Percentiles rank a stretch among this genome's conserved stretches.
Conservation (phyloP, 2,329 filamentous ascomycete genomes). For the Talaromyces piceae region DNA sequence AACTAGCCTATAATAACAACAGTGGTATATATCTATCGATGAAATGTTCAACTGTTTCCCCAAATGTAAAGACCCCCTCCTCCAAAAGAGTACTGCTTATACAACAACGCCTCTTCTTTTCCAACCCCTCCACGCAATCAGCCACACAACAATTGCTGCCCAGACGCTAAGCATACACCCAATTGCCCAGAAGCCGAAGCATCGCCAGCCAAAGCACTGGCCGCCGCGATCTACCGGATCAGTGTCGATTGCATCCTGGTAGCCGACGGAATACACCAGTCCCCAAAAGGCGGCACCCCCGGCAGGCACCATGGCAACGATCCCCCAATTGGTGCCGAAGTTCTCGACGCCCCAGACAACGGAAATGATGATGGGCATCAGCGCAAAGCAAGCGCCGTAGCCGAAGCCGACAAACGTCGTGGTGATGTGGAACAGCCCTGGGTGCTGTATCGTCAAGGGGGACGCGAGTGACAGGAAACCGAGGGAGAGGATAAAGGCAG, state of each 20-base stretch:
- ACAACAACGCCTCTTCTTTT: slow-evolving; percentile 65
- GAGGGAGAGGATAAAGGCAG: slow-evolving; percentile 63
- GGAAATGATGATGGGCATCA: slow-evolving; percentile 87
- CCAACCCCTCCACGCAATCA: slow-evolving; percentile 85
- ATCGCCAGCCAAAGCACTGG: slow-evolving; percentile 73
- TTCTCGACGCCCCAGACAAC: slow-evolving; percentile 99
- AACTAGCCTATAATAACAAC: too few species aligned
- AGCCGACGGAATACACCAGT: slow-evolving; percentile 62
- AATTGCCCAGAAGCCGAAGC: slow-evolving; percentile 90
- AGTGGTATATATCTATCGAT: not conserved
- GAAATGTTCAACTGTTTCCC: not conserved
- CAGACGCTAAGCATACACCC: slow-evolving; percentile 62
- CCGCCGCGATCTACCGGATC: slow-evolving; percentile 18
- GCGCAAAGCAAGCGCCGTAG: slow-evolving; percentile 84
- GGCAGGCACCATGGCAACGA: slow-evolving; percentile 86
- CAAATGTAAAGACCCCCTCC: not conserved
- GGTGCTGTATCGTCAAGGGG: slow-evolving; percentile 70
- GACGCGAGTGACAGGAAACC: slow-evolving; percentile 74
- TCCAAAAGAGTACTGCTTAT: slow-evolving; percentile 17
- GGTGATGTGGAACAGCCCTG: slow-evolving; percentile 75
- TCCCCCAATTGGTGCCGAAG: slow-evolving; percentile 96
- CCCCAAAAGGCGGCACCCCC: slow-evolving; percentile 85
- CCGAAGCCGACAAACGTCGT: slow-evolving; percentile 80
- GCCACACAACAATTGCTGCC: slow-evolving; percentile 63
- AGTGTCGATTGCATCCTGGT: slow-evolving; percentile 23